phyloP scores from a whole-genome alignment of 805 yeast genomes.

The Barnettozyma sucrosica region DNA sequence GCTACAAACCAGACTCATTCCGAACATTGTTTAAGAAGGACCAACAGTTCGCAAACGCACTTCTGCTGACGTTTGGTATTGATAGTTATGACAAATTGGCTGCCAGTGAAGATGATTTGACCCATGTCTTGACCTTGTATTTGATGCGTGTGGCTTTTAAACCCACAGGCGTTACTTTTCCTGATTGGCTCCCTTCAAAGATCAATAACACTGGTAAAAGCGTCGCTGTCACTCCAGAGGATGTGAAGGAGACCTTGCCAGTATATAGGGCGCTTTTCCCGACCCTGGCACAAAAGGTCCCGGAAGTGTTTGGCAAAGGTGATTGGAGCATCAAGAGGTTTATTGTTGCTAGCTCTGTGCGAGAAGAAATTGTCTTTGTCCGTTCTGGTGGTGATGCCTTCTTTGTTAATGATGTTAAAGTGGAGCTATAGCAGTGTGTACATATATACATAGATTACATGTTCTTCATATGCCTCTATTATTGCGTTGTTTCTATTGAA shows the following conservation, averaged over 20 bases:
- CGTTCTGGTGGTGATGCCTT: slow-evolving; percentile 6
- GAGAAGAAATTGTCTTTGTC: neutral
- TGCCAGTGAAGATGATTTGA: slow-evolving; percentile 40
- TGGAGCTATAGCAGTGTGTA: slow-evolving; percentile 16
- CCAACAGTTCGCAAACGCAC: slow-evolving; percentile 43
- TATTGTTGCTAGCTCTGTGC: slow-evolving; percentile 29
- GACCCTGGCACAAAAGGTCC: slow-evolving; percentile 40
- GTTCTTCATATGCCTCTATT: no score
- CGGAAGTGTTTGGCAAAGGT: slow-evolving; percentile 51
- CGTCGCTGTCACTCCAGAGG: slow-evolving; percentile 41
- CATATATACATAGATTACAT: neutral
- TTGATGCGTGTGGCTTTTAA: slow-evolving; percentile 53
- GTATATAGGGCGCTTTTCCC: slow-evolving; percentile 51
- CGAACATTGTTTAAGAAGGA: slow-evolving; percentile 55
- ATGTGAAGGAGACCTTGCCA: slow-evolving; percentile 47
- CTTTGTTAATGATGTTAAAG: slow-evolving; percentile 25
- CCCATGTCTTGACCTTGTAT: slow-evolving; percentile 58
- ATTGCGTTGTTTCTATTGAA: neutral
- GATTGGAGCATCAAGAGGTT: slow-evolving; percentile 38
- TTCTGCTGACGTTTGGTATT: slow-evolving; percentile 53
- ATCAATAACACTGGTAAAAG: slow-evolving; percentile 35
- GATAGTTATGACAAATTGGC: slow-evolving; percentile 45
- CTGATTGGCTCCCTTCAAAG: slow-evolving; percentile 43
- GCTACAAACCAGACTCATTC: slow-evolving; percentile 45
- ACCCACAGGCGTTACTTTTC: slow-evolving; percentile 28